phyloP scores from a whole-genome alignment of 371 early-diverging fungal species.

The Dipsacomyces acuminosporus region DNA sequence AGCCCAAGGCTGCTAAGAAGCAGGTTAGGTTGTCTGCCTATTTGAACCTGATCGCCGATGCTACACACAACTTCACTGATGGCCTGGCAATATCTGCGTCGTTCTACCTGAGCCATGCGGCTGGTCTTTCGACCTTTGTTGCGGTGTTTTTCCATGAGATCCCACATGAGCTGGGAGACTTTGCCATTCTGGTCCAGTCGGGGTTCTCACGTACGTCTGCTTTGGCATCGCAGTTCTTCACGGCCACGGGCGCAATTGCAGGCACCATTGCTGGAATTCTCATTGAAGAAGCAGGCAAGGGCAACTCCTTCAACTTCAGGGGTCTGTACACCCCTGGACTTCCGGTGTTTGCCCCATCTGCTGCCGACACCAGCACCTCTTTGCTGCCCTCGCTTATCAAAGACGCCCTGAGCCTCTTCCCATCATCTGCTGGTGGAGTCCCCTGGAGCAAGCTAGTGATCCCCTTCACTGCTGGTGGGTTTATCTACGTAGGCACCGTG shows the following conservation, averaged over 20 bases:
- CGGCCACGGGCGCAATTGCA: slow-evolving; percentile 74
- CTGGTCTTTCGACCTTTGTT: slow-evolving; percentile 80
- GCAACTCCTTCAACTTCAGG: slow-evolving; percentile 25
- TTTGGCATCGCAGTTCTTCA: slow-evolving; percentile 78
- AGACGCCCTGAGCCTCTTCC: slow-evolving; percentile 24
- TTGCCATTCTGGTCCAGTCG: slow-evolving; percentile 81
- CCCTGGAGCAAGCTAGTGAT: slow-evolving; percentile 70
- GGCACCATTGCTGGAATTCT: slow-evolving; percentile 76
- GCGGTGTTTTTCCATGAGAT: slow-evolving; percentile 94
- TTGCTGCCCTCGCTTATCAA: slow-evolving; percentile 9
- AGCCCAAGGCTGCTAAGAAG: slow-evolving; percentile 5
- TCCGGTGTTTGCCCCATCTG: slow-evolving; percentile 29
- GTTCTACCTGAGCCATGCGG: slow-evolving; percentile 74
- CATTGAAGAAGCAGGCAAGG: slow-evolving; percentile 64
- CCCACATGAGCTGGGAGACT: slow-evolving; percentile 90
- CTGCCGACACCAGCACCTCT: slow-evolving; percentile 5
- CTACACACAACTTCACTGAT: slow-evolving; percentile 88
- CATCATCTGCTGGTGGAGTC: slow-evolving; percentile 49
- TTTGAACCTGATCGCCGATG: slow-evolving; percentile 80
- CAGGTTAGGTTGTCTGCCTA: slow-evolving; percentile 70
- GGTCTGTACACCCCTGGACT: slow-evolving; percentile 24
- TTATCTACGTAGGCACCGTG: slow-evolving; percentile 83
- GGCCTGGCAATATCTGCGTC: slow-evolving; percentile 89
- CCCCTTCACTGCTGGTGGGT: slow-evolving; percentile 85
- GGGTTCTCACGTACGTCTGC: slow-evolving; percentile 73